phyloP scores from a whole-genome alignment of 2,329 filamentous ascomycete genomes.

The Rutstroemia sp. region DNA sequence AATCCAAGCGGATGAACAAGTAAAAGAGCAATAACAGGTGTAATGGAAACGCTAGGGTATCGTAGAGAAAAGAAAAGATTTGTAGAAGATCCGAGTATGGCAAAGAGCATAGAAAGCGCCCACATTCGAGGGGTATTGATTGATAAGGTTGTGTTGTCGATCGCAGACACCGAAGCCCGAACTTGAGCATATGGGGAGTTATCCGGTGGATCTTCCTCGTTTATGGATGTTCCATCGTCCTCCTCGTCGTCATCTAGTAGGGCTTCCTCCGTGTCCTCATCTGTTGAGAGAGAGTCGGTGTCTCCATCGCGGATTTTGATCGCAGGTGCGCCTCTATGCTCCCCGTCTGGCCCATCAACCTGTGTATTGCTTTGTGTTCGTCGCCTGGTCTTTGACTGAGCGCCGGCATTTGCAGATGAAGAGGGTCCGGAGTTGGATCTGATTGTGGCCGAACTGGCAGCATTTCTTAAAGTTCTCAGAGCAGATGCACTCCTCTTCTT shows the following conservation, averaged over 20 bases:
- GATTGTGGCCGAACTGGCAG: constrained; percentile 17
- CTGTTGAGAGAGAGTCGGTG: constrained; percentile 24
- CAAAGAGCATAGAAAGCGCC: constrained; percentile 71
- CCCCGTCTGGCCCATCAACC: constrained; percentile 17
- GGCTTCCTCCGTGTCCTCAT: constrained; percentile 29
- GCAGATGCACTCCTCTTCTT: constrained; percentile 19
- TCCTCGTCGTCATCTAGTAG: constrained; percentile 28
- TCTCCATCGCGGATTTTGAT: constrained; percentile 14
- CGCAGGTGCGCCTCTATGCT: constrained; percentile 19
- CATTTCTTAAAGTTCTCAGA: constrained; percentile 24
- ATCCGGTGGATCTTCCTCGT: constrained; percentile 49
- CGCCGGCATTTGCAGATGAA: constrained; percentile 4
- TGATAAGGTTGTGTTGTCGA: constrained; percentile 68
- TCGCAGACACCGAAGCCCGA: constrained; percentile 68
- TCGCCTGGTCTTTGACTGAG: not conserved
- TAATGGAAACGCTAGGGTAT: constrained; percentile 86
- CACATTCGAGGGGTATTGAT: constrained; percentile 88
- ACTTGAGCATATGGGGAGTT: constrained; percentile 75
- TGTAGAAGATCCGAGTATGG: constrained; percentile 72
- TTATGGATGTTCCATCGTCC: constrained; percentile 31
- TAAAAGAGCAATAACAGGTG: constrained; percentile 78
- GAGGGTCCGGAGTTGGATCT: constrained; percentile 12
- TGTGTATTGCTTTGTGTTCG: constrained; percentile 4
- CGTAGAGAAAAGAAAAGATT: constrained; percentile 85
- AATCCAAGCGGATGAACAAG: constrained; percentile 79